Conservation (phyloP, 208 protist genomes). For the Wallacemonas collosoma region DNA sequence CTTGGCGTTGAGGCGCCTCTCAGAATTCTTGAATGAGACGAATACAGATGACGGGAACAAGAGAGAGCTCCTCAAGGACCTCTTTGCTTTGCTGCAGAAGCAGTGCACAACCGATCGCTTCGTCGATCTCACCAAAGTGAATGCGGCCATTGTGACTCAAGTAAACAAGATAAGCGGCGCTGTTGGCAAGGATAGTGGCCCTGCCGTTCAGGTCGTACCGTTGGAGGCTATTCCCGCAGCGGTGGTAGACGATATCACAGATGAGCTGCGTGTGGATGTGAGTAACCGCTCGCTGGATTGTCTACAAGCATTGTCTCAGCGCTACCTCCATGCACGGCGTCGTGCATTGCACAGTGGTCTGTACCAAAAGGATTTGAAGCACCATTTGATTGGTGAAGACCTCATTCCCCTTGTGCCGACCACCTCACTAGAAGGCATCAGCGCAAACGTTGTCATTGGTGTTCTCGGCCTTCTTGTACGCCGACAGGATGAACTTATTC, state of each 20-base stretch:
- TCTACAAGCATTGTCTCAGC: constrained; percentile 66
- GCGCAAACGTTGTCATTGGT: constrained; percentile 46
- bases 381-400: constrained; percentile 37
- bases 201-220: constrained; percentile 42
- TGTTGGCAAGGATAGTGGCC: constrained; percentile 28
- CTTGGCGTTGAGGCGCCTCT: constrained; percentile 64
- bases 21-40: constrained; percentile 51
- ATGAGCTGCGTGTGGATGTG: constrained; percentile 45
- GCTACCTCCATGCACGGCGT: constrained; percentile 77
- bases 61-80: constrained; percentile 56
- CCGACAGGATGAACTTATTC: constrained; percentile 41
- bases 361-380: constrained; percentile 62
- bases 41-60: constrained; percentile 40
- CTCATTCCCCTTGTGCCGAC: constrained; percentile 70
- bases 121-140: constrained; percentile 64
- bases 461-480: constrained; percentile 80
- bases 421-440: constrained; percentile 78
- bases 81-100: constrained; percentile 73
- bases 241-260: constrained; percentile 68
- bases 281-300: constrained; percentile 20
- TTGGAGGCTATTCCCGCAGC: constrained; percentile 51
- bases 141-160: constrained; percentile 52
- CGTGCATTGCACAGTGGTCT: constrained; percentile 81
- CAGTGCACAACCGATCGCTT: constrained; percentile 56
- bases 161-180: constrained; percentile 43